A percentile compares a stretch with the other conserved stretches of the same genome.
Evolutionary conservation across 2,329 filamentous ascomycete genomes (phyloP).

Genomic region (Didymella lethalis): DNA sequence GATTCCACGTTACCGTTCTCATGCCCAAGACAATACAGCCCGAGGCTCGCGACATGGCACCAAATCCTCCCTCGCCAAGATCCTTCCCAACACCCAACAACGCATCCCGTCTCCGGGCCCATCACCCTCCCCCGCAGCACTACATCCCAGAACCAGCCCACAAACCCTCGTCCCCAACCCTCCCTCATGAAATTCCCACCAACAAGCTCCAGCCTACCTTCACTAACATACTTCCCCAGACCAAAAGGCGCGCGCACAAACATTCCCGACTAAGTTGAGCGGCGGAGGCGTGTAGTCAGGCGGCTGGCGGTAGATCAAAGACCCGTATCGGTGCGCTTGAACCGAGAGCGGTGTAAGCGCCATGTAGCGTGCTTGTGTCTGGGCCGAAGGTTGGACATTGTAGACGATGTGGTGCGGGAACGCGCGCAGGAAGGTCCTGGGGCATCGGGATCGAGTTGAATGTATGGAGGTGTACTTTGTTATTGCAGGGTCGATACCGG

Average conservation of each 20-base stretch:
- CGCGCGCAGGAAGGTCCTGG: too few species aligned
- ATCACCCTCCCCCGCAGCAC: conserved; percentile 1
- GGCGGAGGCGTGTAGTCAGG: conserved; percentile 7
- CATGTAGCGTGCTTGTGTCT: too few species aligned
- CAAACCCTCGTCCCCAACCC: conserved; percentile 11
- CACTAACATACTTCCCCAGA: conserved; percentile 8
- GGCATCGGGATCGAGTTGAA: neutral
- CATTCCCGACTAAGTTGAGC: conserved; percentile 7
- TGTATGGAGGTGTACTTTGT: neutral
- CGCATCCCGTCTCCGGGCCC: conserved; percentile 2
- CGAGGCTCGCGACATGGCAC: too few species aligned
- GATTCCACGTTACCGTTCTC: too few species aligned
- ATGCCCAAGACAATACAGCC: too few species aligned
- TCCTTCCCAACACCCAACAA: too few species aligned
- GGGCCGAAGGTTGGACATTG: too few species aligned
- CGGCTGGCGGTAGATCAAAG: conserved; percentile 12
- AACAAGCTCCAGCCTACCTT: conserved; percentile 3
- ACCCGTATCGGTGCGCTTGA: conserved; percentile 10
- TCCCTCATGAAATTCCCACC: conserved; percentile 13
- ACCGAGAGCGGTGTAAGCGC: neutral
- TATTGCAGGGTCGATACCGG: neutral
- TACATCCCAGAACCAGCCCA: conserved; percentile 10
- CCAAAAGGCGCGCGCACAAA: conserved; percentile 7
- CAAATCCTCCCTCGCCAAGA: too few species aligned
- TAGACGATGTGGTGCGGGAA: too few species aligned